phyloP scores from a whole-genome alignment of 129 eudicot genomes.

The Dittrichia graveolens region DNA sequence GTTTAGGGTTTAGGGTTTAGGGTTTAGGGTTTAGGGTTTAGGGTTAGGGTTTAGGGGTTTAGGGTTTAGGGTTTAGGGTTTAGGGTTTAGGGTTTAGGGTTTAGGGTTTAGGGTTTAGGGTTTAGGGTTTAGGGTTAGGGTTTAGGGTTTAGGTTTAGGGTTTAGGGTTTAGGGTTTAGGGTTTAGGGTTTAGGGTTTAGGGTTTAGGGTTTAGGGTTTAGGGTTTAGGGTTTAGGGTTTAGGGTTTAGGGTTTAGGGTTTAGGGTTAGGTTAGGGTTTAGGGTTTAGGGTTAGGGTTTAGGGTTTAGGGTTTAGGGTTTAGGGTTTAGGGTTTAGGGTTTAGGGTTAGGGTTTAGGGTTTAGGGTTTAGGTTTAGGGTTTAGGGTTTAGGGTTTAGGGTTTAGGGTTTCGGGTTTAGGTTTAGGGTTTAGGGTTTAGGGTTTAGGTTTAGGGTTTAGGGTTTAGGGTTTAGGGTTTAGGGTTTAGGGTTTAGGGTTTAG shows the following conservation, averaged over 20 bases:
- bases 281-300: slow-evolving; percentile 29
- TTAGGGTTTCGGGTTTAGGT: slow-evolving; percentile 25
- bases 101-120: slow-evolving; percentile 34
- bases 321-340: slow-evolving; percentile 20
- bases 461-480: slow-evolving; percentile 35
- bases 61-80: slow-evolving; percentile 26
- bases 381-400: slow-evolving; percentile 18
- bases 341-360: slow-evolving; percentile 19
- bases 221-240: neutral
- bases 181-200: slow-evolving; percentile 7
- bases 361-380: slow-evolving; percentile 21
- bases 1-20: slow-evolving; percentile 35
- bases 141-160: slow-evolving; percentile 7
- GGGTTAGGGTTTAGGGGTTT: slow-evolving; percentile 29
- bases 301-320: slow-evolving; percentile 22
- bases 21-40: slow-evolving; percentile 31
- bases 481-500: slow-evolving; percentile 33
- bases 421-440: slow-evolving; percentile 24
- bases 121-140: slow-evolving; percentile 27
- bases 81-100: slow-evolving; percentile 29
- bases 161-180: neutral
- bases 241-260: neutral
- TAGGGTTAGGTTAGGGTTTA: slow-evolving; percentile 24
- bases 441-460: slow-evolving; percentile 30
- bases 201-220: neutral